Evolutionary conservation across 257 asterid genomes (phyloP), one percentile per base, ranked within the genome.

Genomic region (Solanum etuberosum): DNA sequence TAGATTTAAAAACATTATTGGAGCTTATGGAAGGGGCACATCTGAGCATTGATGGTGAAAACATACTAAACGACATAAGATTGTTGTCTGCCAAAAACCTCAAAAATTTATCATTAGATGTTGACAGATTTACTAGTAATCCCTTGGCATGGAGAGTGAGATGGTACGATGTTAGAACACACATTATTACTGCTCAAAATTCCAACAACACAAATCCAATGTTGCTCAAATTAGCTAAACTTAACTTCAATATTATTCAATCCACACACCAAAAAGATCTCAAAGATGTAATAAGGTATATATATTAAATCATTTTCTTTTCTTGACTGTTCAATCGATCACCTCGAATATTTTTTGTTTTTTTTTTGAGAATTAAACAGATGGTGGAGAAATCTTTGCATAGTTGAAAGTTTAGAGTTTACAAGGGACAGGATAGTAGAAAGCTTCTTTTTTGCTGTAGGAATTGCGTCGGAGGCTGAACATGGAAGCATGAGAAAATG

Each of bases 231-330:
- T 85, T 94, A 18, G 94, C 96, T 4, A 89, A 89, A 59, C 93
- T 93, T 76, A 93, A 95, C 88, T 95, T 92, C 63, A 95, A 95
- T 85, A 88, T 87, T 1, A 85, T 89, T 86, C 98, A 95, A 90
- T 88, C 87, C 84, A 87, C 89, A 51, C 96, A 92, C 83, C 98
- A 93, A 86, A 74, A 90, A 23, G 93, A 94, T 9, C 93, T 95
- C 6, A 92, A 91, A 89, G 92, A 92, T 14, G 87, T 91, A 32
- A 61, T 92, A 85, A 91, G 94, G 97, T 92, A 68, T 27, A 12
- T 57, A 3, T 57, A 7, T 25, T 6, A 67, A 65, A 65, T 65
- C 9, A 10, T 11, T 68, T 68, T 68, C 2, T 8, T 18, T 32
- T 18, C 11, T 48, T 48, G 57, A 48, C 57, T 8, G 57, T 48